phyloP scores from a whole-genome alignment of 208 protist species.

The Crithidia thermophila region DNA sequence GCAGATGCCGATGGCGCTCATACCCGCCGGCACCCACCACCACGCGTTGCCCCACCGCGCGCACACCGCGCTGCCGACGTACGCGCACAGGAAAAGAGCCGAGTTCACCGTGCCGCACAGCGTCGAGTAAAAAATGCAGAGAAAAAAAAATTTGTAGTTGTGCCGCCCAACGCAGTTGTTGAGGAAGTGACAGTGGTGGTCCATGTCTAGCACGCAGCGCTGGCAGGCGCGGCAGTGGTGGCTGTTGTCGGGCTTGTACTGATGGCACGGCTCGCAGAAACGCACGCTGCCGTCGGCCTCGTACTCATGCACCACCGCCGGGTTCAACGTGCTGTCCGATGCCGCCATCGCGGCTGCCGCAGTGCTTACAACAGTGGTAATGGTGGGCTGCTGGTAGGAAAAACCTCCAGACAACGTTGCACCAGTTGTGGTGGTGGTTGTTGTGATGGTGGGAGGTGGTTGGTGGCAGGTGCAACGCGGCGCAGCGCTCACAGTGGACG shows the following conservation, averaged over 20 bases:
- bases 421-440: too few relatives aligned
- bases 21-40: constrained; percentile 34
- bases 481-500: not conserved
- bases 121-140: constrained; percentile 64
- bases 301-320: constrained; percentile 41
- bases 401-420: too few relatives aligned
- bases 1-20: constrained; percentile 23
- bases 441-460: not conserved
- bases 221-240: constrained; percentile 84
- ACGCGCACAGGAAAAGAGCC: constrained; percentile 19
- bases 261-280: constrained; percentile 62
- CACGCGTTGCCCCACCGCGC: constrained; percentile 21
- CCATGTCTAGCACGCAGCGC: constrained; percentile 81
- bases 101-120: constrained; percentile 37
- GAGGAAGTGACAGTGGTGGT: constrained; percentile 91
- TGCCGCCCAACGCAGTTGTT: constrained; percentile 89
- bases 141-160: constrained; percentile 90
- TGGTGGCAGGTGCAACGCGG: not conserved
- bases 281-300: constrained; percentile 50
- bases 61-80: constrained; percentile 19
- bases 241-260: constrained; percentile 77
- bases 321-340: constrained; percentile 23
- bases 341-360: not conserved
- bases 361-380: not conserved
- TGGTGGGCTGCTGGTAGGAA: not conserved